A percentile compares a stretch with the other conserved stretches of the same genome.
phyloP scores from a whole-genome alignment of 768 basidiomycete genomes.

The Cystobasidium ongulense region DNA sequence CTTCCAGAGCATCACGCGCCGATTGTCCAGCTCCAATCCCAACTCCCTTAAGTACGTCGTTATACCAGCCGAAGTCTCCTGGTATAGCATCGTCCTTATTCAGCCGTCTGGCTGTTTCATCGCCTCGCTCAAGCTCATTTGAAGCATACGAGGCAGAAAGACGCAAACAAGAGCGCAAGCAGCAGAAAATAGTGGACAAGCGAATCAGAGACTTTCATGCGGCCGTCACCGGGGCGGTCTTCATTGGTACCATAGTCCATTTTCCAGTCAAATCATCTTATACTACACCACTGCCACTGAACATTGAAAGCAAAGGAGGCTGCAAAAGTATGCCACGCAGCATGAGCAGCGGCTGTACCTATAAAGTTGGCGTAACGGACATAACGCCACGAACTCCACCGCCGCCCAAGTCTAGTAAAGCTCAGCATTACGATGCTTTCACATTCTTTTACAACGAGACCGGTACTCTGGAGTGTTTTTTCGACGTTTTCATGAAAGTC shows the following conservation, averaged over 20 bases:
- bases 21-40: background rate
- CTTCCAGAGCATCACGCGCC: background rate
- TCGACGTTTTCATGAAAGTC: conserved; percentile 25
- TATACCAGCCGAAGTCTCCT: background rate
- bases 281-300: too few relatives aligned
- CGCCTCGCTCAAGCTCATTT: background rate
- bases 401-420: background rate
- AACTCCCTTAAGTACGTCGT: background rate
- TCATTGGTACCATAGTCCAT: conserved; percentile 10
- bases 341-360: background rate
- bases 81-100: background rate
- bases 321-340: background rate
- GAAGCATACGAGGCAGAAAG: background rate
- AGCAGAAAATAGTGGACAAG: conserved; percentile 10
- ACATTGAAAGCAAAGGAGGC: background rate
- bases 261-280: background rate
- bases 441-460: background rate
- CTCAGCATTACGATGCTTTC: conserved; percentile 6
- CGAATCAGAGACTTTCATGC: conserved; percentile 10
- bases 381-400: background rate
- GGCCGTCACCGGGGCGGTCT: conserved; percentile 8
- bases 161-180: background rate
- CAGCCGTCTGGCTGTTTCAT: background rate
- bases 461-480: conserved; percentile 3
- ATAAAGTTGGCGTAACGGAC: background rate